Evolutionary conservation across 495 filamentous ascomycete genomes (phyloP).

Genomic region (Apodospora peruviana): DNA sequence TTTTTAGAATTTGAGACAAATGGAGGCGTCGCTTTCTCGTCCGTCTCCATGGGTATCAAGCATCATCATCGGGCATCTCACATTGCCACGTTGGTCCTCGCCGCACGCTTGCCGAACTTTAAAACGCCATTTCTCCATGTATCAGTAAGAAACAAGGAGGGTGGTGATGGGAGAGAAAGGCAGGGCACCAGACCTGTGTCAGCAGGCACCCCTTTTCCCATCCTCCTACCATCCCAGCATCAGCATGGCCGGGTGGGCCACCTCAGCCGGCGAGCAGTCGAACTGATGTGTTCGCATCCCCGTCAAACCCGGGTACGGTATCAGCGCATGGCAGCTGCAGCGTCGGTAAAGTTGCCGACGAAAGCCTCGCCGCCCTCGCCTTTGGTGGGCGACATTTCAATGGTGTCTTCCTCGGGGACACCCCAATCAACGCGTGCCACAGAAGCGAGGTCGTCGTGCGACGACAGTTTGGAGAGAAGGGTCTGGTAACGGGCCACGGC

Average conservation of each 20-base stretch:
- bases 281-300: no score
- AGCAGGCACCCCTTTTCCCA: conserved; percentile 4
- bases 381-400: conserved; percentile 35
- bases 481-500: conserved; percentile 45
- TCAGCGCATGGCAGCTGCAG: conserved; percentile 37
- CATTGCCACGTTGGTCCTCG: conserved; percentile 12
- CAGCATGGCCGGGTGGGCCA: no score
- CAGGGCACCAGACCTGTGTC: conserved; percentile 5
- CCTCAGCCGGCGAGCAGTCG: no score
- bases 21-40: conserved; percentile 1
- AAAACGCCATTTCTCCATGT: conserved; percentile 4
- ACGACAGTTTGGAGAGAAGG: conserved; percentile 45
- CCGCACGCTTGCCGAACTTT: conserved; percentile 13
- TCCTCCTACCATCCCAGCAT: no score
- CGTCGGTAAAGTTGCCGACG: conserved; percentile 48
- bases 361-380: conserved; percentile 35
- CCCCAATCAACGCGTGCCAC: conserved; percentile 42
- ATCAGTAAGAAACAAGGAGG: not conserved
- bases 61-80: conserved; percentile 6
- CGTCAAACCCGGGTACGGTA: not conserved
- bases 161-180: not conserved
- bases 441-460: conserved; percentile 31
- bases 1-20: no score
- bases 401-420: conserved; percentile 38
- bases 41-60: conserved; percentile 22